Base-by-base conservation (phyloP, 1,139 yeast species). In the Debaryomycetaceae sp. region DNA sequence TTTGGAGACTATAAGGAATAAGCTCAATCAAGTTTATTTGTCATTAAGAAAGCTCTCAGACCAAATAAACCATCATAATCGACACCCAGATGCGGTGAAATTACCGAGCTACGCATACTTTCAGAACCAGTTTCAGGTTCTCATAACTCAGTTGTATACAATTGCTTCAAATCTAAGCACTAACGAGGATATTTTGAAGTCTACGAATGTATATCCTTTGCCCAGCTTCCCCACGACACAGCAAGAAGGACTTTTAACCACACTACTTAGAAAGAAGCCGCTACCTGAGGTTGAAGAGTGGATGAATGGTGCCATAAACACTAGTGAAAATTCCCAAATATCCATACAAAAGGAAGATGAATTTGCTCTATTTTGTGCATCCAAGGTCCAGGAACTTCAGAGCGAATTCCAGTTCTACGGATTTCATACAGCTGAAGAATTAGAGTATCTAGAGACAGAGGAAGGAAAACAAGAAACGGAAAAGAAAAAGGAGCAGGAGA, bases 201-300 rank as follows among this genome's bases (percentile, higher is more conserved):
- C 77, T 11, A 81, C 95, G 1, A 88, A 86, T 37, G 91, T 82
- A 3, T 91, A 80, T 54, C 98, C 98, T 1, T 66, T 87, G 35
- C 86, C 92, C 0, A 74, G 74, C 19, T 92, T 91, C 56, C 97
- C 97, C 3, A 79, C 95, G 0, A 76, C 87, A 1, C 85, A 87
- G 33, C 92, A 87, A 46, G 91, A 86, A 54, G 87, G 87, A 1
- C 68, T 91, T 36, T 67, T 91, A 41, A 85, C 95, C 1, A 88
- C 97, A 0, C 67, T 92, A 46, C 64, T 92, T 45, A 73, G 98
- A 42, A 92, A 89, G 59, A 91, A 91, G 58, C 83, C 86, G 37
- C 67, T 87, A 11, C 98, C 98, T 0, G 97, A 89, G 50, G 95
- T 91, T 1, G 88, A 83, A 41, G 87, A 81, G 35, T 89, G 97